Evolutionary conservation across 768 basidiomycete genomes (phyloP), one percentile per base, ranked within the genome.

Genomic region (Lactarius deliciosus): DNA sequence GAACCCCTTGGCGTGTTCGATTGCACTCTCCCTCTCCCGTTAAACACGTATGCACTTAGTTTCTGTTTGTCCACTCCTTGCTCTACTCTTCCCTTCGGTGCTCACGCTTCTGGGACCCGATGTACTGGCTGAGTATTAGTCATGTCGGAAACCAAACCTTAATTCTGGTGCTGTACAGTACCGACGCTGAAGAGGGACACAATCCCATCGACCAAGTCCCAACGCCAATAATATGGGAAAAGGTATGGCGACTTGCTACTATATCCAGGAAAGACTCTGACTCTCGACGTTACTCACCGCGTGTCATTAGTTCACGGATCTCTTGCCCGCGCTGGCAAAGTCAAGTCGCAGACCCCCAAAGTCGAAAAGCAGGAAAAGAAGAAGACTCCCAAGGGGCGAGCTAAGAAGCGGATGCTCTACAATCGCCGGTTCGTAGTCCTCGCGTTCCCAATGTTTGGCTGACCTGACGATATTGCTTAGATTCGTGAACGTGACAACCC

Each of bases 301-400:
- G 11, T 62, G 36, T 25, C 57, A 57, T 18, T 69, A 94, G 95
- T 96, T 82, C 95, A 98, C 91, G 95, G 95, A 79, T 98, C 95
- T 78, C 94, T 96, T 82, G 95, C 95, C 82, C 95, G 95, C 85
- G 95, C 95, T 78, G 96, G 96, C 79, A 98, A 98, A 87, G 96
- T 98, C 85, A 97, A 94, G 83, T 93, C 92, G 73, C 94, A 96
- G 82, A 92, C 90, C 75, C 96, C 96, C 75, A 98, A 98, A 82
- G 96, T 97, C 76, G 96, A 97, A 76, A 88, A 90, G 79, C 94
- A 96, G 83, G 96, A 98, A 84, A 98, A 97, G 90, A 95, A 95
- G 90, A 98, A 98, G 89, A 87, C 82, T 45, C 94, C 94, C 64
- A 96, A 91, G 81, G 96, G 96, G 70, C 94, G 96, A 77, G 96